A percentile compares a stretch with the other conserved stretches of the same genome.
These are phyloP conservation scores for Neurospora sublineolata DNA, from an alignment of 495 filamentous ascomycete species.

Conservation along the genomic window DNA sequence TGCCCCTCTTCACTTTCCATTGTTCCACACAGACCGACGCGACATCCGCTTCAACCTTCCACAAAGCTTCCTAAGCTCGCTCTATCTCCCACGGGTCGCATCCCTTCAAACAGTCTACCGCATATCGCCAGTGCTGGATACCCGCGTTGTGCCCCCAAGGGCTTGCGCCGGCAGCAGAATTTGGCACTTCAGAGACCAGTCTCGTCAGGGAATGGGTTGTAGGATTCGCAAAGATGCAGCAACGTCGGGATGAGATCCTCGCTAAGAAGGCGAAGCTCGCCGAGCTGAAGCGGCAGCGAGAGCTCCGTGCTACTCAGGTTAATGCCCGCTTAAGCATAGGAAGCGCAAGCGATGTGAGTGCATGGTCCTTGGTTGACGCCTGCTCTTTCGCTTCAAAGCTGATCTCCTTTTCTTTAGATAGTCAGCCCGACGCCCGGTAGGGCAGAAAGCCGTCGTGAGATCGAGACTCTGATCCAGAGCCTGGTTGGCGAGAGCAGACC, in stretches of 20 bases:
- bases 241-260: slow-evolving; percentile 84
- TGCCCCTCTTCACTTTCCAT: not conserved
- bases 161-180: not conserved
- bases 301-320: slow-evolving; percentile 65
- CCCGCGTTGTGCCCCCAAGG: not conserved
- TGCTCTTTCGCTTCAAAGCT: slow-evolving; percentile 37
- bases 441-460: slow-evolving; percentile 59
- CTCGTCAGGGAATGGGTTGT: slow-evolving; percentile 27
- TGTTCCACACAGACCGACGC: not conserved
- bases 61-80: not conserved
- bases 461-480: slow-evolving; percentile 70
- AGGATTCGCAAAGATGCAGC: slow-evolving; percentile 48
- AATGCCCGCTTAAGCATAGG: slow-evolving; percentile 50
- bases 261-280: slow-evolving; percentile 91
- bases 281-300: slow-evolving; percentile 86
- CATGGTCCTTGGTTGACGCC: not conserved
- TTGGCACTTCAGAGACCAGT: not conserved
- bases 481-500: slow-evolving; percentile 69
- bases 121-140: not conserved
- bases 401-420: slow-evolving; percentile 25
- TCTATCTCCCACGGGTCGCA: not conserved
- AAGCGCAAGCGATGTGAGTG: slow-evolving; percentile 37
- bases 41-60: not conserved
- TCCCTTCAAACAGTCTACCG: not conserved
- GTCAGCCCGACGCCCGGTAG: slow-evolving; percentile 49